A percentile compares a stretch with the other conserved stretches of the same genome.
Conservation (phyloP, 2,329 filamentous ascomycete genomes). For the Coniochaeta sp. region DNA sequence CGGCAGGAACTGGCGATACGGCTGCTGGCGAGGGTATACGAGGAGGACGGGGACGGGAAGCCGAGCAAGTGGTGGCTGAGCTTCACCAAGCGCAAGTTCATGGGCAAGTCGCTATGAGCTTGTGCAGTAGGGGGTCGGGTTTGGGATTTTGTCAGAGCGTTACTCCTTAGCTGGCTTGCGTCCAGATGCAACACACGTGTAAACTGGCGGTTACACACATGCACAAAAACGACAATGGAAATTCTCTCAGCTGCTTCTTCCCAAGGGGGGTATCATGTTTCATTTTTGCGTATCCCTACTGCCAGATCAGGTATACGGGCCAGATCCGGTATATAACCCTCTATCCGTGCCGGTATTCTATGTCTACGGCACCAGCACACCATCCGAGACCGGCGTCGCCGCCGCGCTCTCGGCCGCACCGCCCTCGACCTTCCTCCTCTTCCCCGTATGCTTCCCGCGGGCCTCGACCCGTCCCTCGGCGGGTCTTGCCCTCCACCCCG, state of each 20-base stretch:
- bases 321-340: no score
- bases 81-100: conserved; percentile 98
- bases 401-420: background rate
- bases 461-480: conserved; percentile 75
- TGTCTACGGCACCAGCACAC: background rate
- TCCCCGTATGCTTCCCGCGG: conserved; percentile 58
- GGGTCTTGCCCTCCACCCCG: conserved; percentile 73
- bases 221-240: background rate
- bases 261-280: background rate
- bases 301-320: background rate
- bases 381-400: conserved; percentile 5
- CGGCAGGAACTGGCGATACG: conserved; percentile 82
- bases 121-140: background rate
- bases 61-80: conserved; percentile 92
- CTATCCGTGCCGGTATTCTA: background rate
- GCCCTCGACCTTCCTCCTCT: conserved; percentile 53
- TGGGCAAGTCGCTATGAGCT: conserved; percentile 79
- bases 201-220: background rate
- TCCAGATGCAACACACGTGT: background rate
- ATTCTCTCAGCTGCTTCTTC: background rate
- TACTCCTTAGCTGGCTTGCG: background rate
- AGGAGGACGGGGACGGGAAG: conserved; percentile 63
- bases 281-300: background rate
- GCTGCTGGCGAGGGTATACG: conserved; percentile 80
- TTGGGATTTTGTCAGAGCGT: background rate